Conservation (phyloP, 1,284 basidiomycete genomes). For the Fomitopsis schrenkii region DNA sequence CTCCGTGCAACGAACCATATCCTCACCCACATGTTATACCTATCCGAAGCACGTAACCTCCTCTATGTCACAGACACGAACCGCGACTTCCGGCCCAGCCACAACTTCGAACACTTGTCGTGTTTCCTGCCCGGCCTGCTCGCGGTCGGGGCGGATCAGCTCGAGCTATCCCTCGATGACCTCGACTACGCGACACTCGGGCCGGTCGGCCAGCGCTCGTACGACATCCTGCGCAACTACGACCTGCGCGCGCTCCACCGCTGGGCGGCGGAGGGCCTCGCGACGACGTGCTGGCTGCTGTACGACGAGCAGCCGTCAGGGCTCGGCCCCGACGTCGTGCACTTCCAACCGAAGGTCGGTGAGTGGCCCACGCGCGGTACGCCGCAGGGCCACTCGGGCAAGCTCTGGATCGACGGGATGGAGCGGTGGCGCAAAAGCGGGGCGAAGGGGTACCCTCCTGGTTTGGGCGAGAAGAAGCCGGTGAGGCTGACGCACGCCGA, state of each 20-base stretch:
- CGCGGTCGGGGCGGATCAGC: slow-evolving; percentile 60
- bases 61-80: slow-evolving; percentile 66
- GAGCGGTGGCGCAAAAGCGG: slow-evolving; percentile 44
- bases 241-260: slow-evolving; percentile 50
- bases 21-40: slow-evolving; percentile 59
- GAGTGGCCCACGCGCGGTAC: background rate
- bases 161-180: slow-evolving; percentile 53
- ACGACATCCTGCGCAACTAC: slow-evolving; percentile 26
- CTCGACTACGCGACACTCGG: slow-evolving; percentile 40
- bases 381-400: slow-evolving; percentile 11
- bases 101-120: slow-evolving; percentile 44
- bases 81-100: slow-evolving; percentile 33
- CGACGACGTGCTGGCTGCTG: slow-evolving; percentile 59
- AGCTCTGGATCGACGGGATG: slow-evolving; percentile 50
- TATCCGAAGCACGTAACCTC: slow-evolving; percentile 60
- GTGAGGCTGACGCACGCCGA: slow-evolving; percentile 18
- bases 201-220: slow-evolving; percentile 17
- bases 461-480: slow-evolving; percentile 39
- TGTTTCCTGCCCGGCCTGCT: slow-evolving; percentile 21
- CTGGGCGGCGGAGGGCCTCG: slow-evolving; percentile 65
- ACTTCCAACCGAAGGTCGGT: slow-evolving; percentile 30
- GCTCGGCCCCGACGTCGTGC: slow-evolving; percentile 54
- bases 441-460: slow-evolving; percentile 43
- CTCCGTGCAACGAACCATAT: slow-evolving; percentile 57
- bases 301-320: slow-evolving; percentile 63